These are phyloP conservation scores for Inga leiocalycina DNA, from an alignment of 306 rosid genomes.

Conservation along the genomic window DNA sequence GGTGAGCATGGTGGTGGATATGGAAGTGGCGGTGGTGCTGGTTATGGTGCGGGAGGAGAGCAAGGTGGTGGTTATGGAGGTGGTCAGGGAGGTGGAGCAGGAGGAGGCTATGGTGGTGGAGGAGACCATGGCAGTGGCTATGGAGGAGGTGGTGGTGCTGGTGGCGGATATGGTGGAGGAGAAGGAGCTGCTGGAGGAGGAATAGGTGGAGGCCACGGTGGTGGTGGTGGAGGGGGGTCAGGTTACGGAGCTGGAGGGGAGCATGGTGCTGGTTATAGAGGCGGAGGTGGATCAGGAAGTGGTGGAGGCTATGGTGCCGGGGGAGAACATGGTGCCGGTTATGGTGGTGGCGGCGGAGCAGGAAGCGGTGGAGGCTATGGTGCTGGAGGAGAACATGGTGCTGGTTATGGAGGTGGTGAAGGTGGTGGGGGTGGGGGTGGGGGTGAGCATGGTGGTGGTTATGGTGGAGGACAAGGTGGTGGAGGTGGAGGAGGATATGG, in stretches of 20 bases:
- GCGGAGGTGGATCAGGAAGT: background rate
- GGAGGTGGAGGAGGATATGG: background rate
- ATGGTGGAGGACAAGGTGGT: conserved; percentile 10
- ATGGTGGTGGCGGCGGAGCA: background rate
- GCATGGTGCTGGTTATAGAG: background rate
- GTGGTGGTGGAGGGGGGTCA: background rate
- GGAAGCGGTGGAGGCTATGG: background rate
- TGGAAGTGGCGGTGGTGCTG: conserved; percentile 35
- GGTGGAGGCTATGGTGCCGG: background rate
- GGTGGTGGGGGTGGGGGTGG: background rate
- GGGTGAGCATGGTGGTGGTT: background rate
- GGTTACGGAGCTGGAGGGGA: background rate
- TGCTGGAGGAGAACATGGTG: background rate
- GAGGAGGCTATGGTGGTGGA: conserved; percentile 50
- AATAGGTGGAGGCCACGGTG: background rate
- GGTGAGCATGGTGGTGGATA: conserved; percentile 33
- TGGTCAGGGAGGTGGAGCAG: conserved; percentile 39
- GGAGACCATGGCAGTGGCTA: conserved; percentile 22
- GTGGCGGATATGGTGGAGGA: conserved; percentile 20
- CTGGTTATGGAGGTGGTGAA: background rate
- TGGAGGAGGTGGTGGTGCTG: conserved; percentile 31
- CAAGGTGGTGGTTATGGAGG: conserved; percentile 29
- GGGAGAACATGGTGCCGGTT: conserved; percentile 11
- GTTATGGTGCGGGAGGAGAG: conserved; percentile 38
- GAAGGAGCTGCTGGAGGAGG: background rate